A percentile compares a stretch with the other conserved stretches of the same genome.
These are phyloP conservation scores for Trifolium dubium DNA, from an alignment of 306 rosid genomes.

Conservation along the genomic window DNA sequence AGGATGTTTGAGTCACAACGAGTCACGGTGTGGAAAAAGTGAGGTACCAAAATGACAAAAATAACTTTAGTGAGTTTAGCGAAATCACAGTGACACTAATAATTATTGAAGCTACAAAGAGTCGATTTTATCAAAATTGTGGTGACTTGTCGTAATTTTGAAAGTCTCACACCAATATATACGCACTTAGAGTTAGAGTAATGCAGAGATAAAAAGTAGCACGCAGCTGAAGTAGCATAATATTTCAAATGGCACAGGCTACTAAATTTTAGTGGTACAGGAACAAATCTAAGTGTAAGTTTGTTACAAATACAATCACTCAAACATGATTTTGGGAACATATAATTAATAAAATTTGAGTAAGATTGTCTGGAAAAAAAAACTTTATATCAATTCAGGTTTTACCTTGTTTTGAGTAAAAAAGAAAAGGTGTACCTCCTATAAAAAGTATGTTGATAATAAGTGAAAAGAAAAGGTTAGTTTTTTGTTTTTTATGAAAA, in stretches of 20 bases:
- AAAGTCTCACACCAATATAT: too few relatives aligned
- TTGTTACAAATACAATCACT: neutral
- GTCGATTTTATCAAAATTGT: too few relatives aligned
- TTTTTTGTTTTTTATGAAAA: too few relatives aligned
- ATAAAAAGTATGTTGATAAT: neutral
- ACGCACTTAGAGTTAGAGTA: neutral
- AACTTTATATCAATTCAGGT: neutral
- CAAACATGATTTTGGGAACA: neutral
- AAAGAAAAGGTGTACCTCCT: neutral
- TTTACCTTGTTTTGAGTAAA: neutral
- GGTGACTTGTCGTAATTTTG: too few relatives aligned
- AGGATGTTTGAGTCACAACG: neutral
- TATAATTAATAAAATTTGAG: neutral
- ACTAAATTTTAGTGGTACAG: neutral
- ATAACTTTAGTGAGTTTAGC: neutral
- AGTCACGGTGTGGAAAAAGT: neutral
- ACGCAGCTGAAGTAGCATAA: neutral
- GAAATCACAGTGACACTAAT: too few relatives aligned
- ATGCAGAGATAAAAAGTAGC: neutral
- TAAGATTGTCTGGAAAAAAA: neutral
- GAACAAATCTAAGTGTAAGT: neutral
- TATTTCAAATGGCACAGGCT: constrained; percentile 16
- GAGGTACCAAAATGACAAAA: neutral
- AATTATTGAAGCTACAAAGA: too few relatives aligned
- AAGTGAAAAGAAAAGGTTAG: neutral